A percentile compares a stretch with the other conserved stretches of the same genome.
Conservation (phyloP, 345 rosid genomes). For the Raphanus raphanistrum region DNA sequence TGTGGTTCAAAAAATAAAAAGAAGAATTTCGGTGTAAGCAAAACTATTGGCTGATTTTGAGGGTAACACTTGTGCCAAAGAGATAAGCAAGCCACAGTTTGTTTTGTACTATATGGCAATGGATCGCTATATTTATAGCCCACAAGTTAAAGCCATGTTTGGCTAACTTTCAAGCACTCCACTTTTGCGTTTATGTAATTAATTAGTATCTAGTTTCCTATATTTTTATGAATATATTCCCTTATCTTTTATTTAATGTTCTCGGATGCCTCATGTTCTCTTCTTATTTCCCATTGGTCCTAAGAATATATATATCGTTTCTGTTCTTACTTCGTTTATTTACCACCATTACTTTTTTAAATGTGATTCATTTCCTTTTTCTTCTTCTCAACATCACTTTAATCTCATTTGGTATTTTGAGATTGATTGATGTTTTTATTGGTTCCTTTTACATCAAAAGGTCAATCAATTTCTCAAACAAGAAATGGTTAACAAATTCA, state of each 20-base stretch:
- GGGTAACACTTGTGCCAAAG: constrained; percentile 14
- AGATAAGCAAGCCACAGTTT: constrained; percentile 32
- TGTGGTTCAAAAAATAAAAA: no score
- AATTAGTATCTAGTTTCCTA: background rate
- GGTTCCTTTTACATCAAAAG: no score
- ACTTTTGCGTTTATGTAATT: background rate
- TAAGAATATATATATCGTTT: background rate
- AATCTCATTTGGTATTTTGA: no score
- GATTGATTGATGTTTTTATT: no score
- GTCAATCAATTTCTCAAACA: no score
- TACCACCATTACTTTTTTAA: no score
- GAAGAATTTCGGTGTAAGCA: constrained; percentile 13
- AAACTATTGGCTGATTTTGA: constrained; percentile 22
- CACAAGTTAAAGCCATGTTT: constrained; percentile 13
- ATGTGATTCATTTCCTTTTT: no score
- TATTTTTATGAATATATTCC: background rate
- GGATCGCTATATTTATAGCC: background rate
- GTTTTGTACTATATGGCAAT: constrained; percentile 23
- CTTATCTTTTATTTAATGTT: background rate
- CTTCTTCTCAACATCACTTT: no score
- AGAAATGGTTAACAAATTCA: no score
- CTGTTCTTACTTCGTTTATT: background rate
- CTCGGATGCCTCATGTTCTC: background rate
- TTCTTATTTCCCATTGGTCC: background rate
- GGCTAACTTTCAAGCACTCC: constrained; percentile 15